Evolutionary conservation across 129 eudicot genomes (phyloP), one percentile per base, ranked within the genome.

Genomic region (Ambrosia artemisiifolia): DNA sequence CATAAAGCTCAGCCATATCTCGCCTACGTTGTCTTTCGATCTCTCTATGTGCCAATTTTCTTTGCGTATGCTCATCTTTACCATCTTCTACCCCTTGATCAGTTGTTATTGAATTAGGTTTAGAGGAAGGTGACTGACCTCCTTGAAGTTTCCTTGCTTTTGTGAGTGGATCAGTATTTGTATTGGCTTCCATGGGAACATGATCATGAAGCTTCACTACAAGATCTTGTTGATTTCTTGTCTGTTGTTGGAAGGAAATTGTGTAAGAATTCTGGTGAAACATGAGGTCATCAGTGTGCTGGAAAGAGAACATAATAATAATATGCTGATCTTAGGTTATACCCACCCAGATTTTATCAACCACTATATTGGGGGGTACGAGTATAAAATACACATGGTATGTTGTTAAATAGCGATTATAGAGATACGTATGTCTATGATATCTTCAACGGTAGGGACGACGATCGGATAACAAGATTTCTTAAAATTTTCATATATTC

Each of bases 21-120:
- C 81, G 93, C 63, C 96, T 80, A 16, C 96, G 79, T 53, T 78
- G 87, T 30, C 86, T 68, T 72, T 90, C 96, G 16, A 85, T 73
- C 64, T 85, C 87, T 70, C 94, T 75, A 71, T 87, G 96, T 33
- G 40, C 70, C 83, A 76, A 38, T 64, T 70, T 76, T 65, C 59
- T 81, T 69, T 83, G 84, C 28, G 65, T 61, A 18, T 28, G 53
- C 19, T 82, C 70, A 61, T 71, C 76, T 70, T 65, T 82, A 35
- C 12, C 8, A 19, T 44, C 73, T 16, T 24, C 71, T 30, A 6
- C 53, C 11, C 66, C 71, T 30, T 35, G 55, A 76, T 65, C 50
- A 19, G 66, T 49, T 61, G 44, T 68, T 14, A 12, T 33, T 34
- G 60, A 70, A 78, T 70, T 78, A 70, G 77, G 66, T 78, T 71